Evolutionary conservation across 2,329 filamentous ascomycete species (phyloP).

Genomic region (Chaetomiaceae sp.): DNA sequence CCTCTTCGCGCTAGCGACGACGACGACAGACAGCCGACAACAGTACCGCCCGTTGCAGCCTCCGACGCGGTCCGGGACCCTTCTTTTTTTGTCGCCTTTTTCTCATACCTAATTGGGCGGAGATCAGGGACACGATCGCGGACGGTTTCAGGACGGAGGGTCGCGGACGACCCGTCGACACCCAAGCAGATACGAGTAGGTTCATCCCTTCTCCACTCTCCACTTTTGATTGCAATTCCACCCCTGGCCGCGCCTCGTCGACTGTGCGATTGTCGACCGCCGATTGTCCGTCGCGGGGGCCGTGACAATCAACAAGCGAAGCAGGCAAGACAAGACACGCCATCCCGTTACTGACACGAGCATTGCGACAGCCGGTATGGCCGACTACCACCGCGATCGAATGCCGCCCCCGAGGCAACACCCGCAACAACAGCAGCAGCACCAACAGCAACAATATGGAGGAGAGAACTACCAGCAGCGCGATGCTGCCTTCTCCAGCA

Average conservation of each 20-base stretch:
- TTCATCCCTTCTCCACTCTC: conserved; percentile 23
- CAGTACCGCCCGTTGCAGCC: conserved; percentile 15
- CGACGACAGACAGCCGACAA: conserved; percentile 4
- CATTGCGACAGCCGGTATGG: conserved; percentile 43
- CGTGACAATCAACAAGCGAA: neutral
- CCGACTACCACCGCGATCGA: conserved; percentile 54
- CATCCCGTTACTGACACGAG: conserved; percentile 9
- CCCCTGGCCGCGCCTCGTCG: conserved; percentile 10
- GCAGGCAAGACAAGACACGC: neutral
- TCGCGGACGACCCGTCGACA: conserved; percentile 17
- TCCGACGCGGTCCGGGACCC: conserved; percentile 8
- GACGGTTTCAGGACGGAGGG: neutral
- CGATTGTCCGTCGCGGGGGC: too few relatives aligned
- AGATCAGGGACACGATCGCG: conserved; percentile 1
- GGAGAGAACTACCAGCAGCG: conserved; percentile 60
- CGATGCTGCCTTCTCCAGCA: conserved; percentile 93
- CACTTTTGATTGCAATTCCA: conserved; percentile 23
- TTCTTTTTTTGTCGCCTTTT: neutral
- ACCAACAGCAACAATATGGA: conserved; percentile 40
- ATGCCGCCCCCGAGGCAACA: conserved; percentile 36
- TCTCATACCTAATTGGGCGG: too few relatives aligned
- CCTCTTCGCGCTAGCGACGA: neutral
- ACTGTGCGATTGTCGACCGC: neutral
- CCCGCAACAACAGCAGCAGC: conserved; percentile 34
- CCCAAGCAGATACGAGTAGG: conserved; percentile 19